Base-by-base conservation (phyloP, 2,329 filamentous ascomycete genomes). In the Claviceps humidiphila region DNA sequence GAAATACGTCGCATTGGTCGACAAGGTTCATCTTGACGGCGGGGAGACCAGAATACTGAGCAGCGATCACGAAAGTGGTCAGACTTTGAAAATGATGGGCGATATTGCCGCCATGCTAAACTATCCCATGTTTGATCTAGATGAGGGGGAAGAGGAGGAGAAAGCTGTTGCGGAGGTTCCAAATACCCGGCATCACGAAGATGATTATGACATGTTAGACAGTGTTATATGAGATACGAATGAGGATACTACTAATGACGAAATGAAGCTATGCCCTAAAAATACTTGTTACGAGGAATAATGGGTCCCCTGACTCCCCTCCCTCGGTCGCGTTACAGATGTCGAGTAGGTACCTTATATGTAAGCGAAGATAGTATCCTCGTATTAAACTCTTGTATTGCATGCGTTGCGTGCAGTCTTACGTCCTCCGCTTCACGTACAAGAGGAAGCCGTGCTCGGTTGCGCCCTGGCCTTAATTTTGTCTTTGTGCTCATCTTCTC, bases 21-120 rank as follows among this genome's bases (percentile, higher is more conserved):
- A 97, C 65, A 84, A 83, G 56, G 91, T 97, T n/a, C 81, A 83
- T 58, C 82, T 82, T 3, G 84, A 89, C 57, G 93, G 91, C 5
- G 93, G 91, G 1, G 89, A 96, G 58, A 87, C 89, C 1, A 76
- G 87, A 51, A 80, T 97, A n/a, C 70, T 97, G 30, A 97, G 91
- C 66, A 90, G 87, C 61, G 85, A 94, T 62, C 91, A 97, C 66
- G 91, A 96, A 71, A 96, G 90, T 65, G 93, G 93, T 1, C 85
- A 85, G 70, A 75, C 89, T 54, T 69, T 98, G 14, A 87, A 90
- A 58, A 85, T 83, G 13, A 66, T 97, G 55, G 90, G 93, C 1
- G 87, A 89, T 17, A 85, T 98, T 56, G 93, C 91, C 16, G 89
- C 89, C 1, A 85, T 96, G 30, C 71, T 96, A 57, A 96, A 91